These are phyloP conservation scores for Trichoderma harzianum DNA, from an alignment of 2,329 filamentous ascomycete genomes.

Conservation along the genomic window DNA sequence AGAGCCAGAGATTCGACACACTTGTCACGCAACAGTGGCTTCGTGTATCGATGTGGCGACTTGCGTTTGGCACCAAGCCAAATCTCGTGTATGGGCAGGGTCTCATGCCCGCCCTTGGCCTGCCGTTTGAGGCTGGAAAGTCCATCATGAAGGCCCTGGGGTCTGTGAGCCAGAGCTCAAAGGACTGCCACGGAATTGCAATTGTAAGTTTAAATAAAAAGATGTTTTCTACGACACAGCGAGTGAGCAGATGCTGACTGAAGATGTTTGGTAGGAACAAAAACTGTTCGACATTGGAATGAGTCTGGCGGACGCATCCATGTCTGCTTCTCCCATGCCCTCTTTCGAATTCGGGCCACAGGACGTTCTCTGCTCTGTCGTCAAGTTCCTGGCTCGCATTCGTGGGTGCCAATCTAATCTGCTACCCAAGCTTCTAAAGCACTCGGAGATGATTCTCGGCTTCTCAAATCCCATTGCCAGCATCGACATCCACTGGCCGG, in stretches of 20 bases:
- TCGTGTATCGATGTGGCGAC: slow-evolving; percentile 31
- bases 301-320: slow-evolving; percentile 28
- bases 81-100: slow-evolving; percentile 23
- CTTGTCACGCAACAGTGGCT: slow-evolving; percentile 35
- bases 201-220: slow-evolving; percentile 24
- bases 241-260: neutral
- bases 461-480: neutral
- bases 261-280: slow-evolving; percentile 26
- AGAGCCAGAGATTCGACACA: slow-evolving; percentile 34
- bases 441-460: slow-evolving; percentile 13
- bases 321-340: slow-evolving; percentile 22
- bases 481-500: slow-evolving; percentile 13
- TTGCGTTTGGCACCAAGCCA: slow-evolving; percentile 29
- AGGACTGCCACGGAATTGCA: slow-evolving; percentile 33
- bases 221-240: rapidly evolving
- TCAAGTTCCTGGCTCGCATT: slow-evolving; percentile 26
- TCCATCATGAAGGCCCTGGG: slow-evolving; percentile 28
- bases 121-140: slow-evolving; percentile 32
- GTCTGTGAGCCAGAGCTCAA: slow-evolving; percentile 27
- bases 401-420: slow-evolving; percentile 29
- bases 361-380: slow-evolving; percentile 29
- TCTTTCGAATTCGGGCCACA: slow-evolving; percentile 29
- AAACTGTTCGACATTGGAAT: slow-evolving; percentile 33
- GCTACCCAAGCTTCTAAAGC: slow-evolving; percentile 27
- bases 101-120: slow-evolving; percentile 19